These are phyloP conservation scores for Nemania sp. DNA, from an alignment of 2,329 filamentous ascomycete genomes.

Conservation along the genomic window DNA sequence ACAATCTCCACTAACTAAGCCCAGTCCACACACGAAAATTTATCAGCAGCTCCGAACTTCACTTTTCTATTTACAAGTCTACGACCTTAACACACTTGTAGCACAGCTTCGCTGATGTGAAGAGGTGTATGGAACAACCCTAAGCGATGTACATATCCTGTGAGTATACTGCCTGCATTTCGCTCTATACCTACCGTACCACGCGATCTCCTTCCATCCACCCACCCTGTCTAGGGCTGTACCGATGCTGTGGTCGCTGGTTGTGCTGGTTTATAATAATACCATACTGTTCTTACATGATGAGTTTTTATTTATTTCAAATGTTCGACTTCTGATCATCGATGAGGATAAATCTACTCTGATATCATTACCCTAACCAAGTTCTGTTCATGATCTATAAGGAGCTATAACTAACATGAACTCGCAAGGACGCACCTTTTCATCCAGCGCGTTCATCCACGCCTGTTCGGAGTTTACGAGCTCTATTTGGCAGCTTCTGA, in stretches of 20 bases:
- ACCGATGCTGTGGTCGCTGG: neutral
- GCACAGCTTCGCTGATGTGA: neutral
- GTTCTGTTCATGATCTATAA: neutral
- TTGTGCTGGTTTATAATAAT: neutral
- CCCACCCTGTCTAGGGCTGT: neutral
- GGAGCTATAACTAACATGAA: slow-evolving; percentile 6
- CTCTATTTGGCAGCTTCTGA: too few relatives aligned
- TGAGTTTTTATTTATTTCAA: slow-evolving; percentile 36
- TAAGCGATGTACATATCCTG: neutral
- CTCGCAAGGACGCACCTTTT: too few relatives aligned
- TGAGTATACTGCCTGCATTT: neutral
- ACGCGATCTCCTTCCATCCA: neutral
- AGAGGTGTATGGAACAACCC: neutral
- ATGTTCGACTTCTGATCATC: slow-evolving; percentile 41
- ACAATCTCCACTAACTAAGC: neutral
- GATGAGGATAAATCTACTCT: slow-evolving; percentile 37
- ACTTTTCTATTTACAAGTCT: neutral
- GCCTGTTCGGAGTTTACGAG: too few relatives aligned
- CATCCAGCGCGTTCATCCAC: too few relatives aligned
- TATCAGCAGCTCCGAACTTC: neutral
- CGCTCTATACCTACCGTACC: neutral
- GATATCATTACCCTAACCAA: slow-evolving; percentile 19
- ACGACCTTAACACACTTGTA: neutral
- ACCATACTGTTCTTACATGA: slow-evolving; percentile 24
- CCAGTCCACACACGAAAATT: slow-evolving; percentile 10